These are phyloP conservation scores for Ophiostoma angusticollis DNA, from an alignment of 2,329 filamentous ascomycete species.

Conservation along the genomic window DNA sequence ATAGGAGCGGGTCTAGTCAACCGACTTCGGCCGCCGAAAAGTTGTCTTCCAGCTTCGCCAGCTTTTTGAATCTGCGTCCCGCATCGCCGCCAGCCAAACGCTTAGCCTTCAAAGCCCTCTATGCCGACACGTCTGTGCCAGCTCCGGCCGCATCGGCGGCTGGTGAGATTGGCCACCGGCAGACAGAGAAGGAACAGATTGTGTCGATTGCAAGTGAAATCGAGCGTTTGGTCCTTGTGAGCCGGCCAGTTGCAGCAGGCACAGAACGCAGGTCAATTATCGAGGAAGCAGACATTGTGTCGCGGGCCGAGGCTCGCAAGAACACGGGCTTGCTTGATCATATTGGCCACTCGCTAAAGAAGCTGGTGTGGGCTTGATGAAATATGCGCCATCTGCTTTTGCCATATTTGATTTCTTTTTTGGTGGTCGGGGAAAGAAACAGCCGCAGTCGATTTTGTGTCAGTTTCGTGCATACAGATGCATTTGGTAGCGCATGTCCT, in stretches of 20 bases:
- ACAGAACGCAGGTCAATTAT: constrained; percentile 35
- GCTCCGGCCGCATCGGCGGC: constrained; percentile 29
- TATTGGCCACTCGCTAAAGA: constrained; percentile 81
- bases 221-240: constrained; percentile 47
- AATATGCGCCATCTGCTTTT: too few relatives aligned
- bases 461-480: constrained; percentile 56
- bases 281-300: constrained; percentile 61
- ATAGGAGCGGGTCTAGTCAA: constrained; percentile 7
- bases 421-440: neutral
- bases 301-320: constrained; percentile 70
- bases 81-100: constrained; percentile 22
- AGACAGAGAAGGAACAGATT: constrained; percentile 44
- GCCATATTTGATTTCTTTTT: neutral
- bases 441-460: neutral
- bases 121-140: constrained; percentile 37
- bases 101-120: constrained; percentile 43
- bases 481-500: constrained; percentile 92
- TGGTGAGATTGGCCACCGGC: constrained; percentile 16
- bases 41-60: constrained; percentile 23
- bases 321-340: constrained; percentile 80
- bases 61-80: constrained; percentile 28
- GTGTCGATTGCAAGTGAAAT: constrained; percentile 64
- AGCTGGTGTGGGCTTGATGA: constrained; percentile 64
- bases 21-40: constrained; percentile 11
- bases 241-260: constrained; percentile 26